Conservation (phyloP, 352 stramenopile species). For the Globisporangium mamillatum region DNA sequence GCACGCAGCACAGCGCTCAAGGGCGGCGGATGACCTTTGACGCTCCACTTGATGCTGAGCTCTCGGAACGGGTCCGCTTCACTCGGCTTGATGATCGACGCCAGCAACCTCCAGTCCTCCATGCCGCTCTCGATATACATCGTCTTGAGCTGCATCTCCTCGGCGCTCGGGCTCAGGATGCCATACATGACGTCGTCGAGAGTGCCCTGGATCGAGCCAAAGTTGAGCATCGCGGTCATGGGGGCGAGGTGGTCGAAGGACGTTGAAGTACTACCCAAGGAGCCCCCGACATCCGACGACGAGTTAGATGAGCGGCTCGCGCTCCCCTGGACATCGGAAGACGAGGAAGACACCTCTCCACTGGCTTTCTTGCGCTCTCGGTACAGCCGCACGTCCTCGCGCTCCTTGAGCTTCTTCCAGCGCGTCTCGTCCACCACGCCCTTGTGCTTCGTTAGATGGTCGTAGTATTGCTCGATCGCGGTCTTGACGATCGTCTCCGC, state of each 20-base stretch:
- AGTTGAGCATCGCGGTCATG: slow-evolving; percentile 19
- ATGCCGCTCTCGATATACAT: slow-evolving; percentile 49
- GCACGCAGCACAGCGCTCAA: background rate
- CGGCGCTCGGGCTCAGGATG: slow-evolving; percentile 12
- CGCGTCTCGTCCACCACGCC: slow-evolving; percentile 3
- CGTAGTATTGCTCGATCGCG: background rate
- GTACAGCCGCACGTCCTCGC: slow-evolving; percentile 18
- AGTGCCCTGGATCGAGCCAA: slow-evolving; percentile 30
- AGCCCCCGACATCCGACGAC: background rate
- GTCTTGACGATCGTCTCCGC: background rate
- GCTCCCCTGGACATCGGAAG: background rate
- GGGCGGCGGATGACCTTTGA: background rate
- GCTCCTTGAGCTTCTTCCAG: slow-evolving; percentile 57
- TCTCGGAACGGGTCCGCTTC: background rate
- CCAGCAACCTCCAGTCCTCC: slow-evolving; percentile 30
- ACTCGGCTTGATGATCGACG: background rate
- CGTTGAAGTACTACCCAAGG: background rate
- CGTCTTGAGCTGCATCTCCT: slow-evolving; percentile 51
- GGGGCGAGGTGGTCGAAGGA: background rate
- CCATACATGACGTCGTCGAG: background rate
- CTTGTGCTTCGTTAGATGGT: background rate
- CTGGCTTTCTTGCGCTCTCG: background rate
- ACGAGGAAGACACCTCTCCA: slow-evolving; percentile 28
- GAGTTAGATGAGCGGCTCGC: background rate
- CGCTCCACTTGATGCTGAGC: background rate